Percentiles rank a stretch among this genome's conserved stretches.
phyloP scores from a whole-genome alignment of 768 basidiomycete genomes.

The Suillus paluster region DNA sequence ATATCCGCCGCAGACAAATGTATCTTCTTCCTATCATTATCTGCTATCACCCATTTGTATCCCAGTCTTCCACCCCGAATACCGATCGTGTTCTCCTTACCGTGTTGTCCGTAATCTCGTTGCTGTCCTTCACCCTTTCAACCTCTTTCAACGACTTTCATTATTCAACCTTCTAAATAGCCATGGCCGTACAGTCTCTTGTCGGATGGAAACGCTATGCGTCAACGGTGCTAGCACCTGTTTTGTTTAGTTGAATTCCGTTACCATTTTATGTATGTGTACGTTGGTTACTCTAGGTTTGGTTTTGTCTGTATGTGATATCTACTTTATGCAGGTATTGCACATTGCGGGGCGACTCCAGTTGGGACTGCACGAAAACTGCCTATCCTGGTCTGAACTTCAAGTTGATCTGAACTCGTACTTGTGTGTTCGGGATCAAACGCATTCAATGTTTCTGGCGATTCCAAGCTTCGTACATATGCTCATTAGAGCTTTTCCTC shows the following conservation, averaged over 20 bases:
- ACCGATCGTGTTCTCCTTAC: conserved; percentile 16
- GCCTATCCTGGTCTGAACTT: background rate
- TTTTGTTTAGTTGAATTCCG: conserved; percentile 20
- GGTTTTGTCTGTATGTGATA: conserved; percentile 5
- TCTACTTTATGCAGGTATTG: conserved; percentile 13
- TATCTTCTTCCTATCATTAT: conserved; percentile 40
- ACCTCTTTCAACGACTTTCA: conserved; percentile 24
- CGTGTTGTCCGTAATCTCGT: conserved; percentile 21
- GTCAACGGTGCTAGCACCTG: conserved; percentile 8
- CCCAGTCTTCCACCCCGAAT: conserved; percentile 10
- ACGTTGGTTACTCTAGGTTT: conserved; percentile 26
- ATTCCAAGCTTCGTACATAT: too few species aligned
- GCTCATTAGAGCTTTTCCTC: background rate
- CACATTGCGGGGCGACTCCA: conserved; percentile 1
- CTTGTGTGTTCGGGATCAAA: background rate
- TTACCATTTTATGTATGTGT: conserved; percentile 20
- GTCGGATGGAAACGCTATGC: conserved; percentile 8
- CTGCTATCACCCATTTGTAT: conserved; percentile 34
- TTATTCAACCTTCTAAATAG: conserved; percentile 14
- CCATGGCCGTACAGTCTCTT: conserved; percentile 13
- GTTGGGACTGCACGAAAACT: background rate
- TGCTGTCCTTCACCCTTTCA: conserved; percentile 23
- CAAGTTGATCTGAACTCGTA: too few species aligned
- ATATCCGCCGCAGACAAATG: conserved; percentile 34
- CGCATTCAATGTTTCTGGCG: background rate